Conservation (phyloP, 192 early-diverging fungal genomes). For the Backusella liffmaniae region DNA sequence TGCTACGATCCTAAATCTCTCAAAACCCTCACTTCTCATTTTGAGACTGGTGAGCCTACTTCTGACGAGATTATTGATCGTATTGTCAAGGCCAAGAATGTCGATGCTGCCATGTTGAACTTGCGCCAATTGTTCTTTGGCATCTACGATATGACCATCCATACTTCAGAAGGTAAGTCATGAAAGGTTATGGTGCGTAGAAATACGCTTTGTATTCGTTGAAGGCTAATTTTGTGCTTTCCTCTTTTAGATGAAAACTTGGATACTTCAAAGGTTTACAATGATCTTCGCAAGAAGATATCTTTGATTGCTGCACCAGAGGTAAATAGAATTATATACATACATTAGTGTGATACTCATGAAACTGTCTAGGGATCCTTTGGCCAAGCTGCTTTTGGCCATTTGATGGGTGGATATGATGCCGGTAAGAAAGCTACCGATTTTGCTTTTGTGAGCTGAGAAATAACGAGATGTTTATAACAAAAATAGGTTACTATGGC, state of each 20-base stretch:
- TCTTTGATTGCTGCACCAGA: constrained; percentile 36
- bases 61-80: constrained; percentile 68
- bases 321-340: constrained; percentile 6
- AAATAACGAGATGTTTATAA: constrained; percentile 8
- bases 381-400: constrained; percentile 45
- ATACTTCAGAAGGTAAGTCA: constrained; percentile 50
- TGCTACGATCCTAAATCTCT: constrained; percentile 63
- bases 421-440: constrained; percentile 32
- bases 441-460: neutral
- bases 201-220: neutral
- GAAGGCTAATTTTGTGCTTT: neutral
- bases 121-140: constrained; percentile 80
- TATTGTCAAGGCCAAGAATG: constrained; percentile 73
- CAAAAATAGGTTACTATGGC: constrained; percentile 60
- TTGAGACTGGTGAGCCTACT: constrained; percentile 67
- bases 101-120: constrained; percentile 68
- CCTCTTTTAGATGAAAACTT: constrained; percentile 36
- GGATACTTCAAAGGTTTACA: constrained; percentile 48
- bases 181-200: neutral
- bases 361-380: constrained; percentile 10
- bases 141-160: constrained; percentile 73
- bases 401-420: constrained; percentile 77
- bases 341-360: neutral
- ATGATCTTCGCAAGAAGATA: constrained; percentile 43
- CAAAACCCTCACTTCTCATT: constrained; percentile 61